A percentile compares a stretch with the other conserved stretches of the same genome.
Evolutionary conservation across 148 eudicot species (phyloP).

Genomic region (Drosera capensis): DNA sequence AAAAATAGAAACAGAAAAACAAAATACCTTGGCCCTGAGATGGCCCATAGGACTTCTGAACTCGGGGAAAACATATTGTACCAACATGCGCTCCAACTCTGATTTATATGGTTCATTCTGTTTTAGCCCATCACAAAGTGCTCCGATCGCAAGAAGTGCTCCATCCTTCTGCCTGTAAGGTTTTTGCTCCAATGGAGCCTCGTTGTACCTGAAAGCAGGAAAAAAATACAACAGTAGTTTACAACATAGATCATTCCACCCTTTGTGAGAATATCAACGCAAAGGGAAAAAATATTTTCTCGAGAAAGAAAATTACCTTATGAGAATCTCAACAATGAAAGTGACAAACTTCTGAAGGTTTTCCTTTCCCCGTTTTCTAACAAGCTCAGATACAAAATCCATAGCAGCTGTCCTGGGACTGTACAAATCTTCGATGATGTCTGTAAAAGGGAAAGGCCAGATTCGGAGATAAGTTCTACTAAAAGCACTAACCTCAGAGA

Average conservation of each 20-base stretch:
- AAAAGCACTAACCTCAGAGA: no score
- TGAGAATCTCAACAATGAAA: conserved; percentile 82
- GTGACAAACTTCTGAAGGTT: conserved; percentile 86
- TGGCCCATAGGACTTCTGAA: conserved; percentile 91
- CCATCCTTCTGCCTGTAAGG: conserved; percentile 95
- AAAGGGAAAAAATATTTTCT: no score
- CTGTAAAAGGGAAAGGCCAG: conserved; percentile 26
- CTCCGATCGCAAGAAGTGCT: conserved; percentile 95
- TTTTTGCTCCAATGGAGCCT: conserved; percentile 48
- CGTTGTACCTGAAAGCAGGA: conserved; percentile 52
- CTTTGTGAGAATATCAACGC: no score
- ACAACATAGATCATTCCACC: not conserved
- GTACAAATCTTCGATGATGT: conserved; percentile 91
- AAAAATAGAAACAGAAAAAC: not conserved
- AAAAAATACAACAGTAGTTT: not conserved
- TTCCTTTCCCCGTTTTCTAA: conserved; percentile 93
- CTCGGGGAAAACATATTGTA: conserved; percentile 92
- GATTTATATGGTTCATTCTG: conserved; percentile 85
- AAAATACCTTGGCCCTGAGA: conserved; percentile 85
- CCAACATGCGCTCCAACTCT: conserved; percentile 89
- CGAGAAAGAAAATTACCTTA: conserved; percentile 73
- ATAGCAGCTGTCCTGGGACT: conserved; percentile 99
- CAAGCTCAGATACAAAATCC: conserved; percentile 98
- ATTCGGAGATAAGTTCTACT: no score
- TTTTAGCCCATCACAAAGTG: conserved; percentile 88